Base-by-base conservation (phyloP, 148 eudicot species). In the Agrostemma githago region DNA sequence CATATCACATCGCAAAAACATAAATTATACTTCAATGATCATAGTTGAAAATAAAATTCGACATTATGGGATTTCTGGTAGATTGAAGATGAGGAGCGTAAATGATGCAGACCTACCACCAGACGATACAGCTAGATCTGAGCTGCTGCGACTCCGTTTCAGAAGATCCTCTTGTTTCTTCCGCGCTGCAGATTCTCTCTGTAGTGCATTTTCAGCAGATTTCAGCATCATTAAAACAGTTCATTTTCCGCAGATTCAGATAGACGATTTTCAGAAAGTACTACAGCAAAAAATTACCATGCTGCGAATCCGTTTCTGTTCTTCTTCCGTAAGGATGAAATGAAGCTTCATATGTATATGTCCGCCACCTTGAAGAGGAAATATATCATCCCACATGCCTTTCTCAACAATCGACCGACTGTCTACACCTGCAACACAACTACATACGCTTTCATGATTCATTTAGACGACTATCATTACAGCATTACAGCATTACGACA, bases 141-240 rank as follows among this genome's bases (percentile, higher is more conserved):
- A 64, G 64, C 43, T 34, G 71, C 76, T 70, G 46, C 48, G 79
- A 44, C 80, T 84, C 68, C 74, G 74, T 60, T 42, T 79, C 21
- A 82, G 82, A 42, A 81, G 78, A 58, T 82, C 88, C 63, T 71
- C 86, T n/a, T 74, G 73, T 74, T 95, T 92, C 85, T 84, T 94
- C 76, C 83, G 88, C 72, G 83, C 11, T 37, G 93, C 98, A 73
- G 88, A 80, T 83, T 95, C 97, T 73, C 98, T 92, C 98, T 95
- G 78, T 17, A 66, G 3, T 3, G 20, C n/a, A n/a, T n/a, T n/a
- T 37, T 41, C 70, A 66, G 53, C 51, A 66, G 20, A 2, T 9
- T 17, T 20, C 71, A 68, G 21, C 34, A 39, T 43, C n/a, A 2
- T 48, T 62, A n/a, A 38, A 51, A 4, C 54, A 48, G 12, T 10